Evolutionary conservation across 2,329 filamentous ascomycete species (phyloP).

Genomic region (Pezicula rhizophila): DNA sequence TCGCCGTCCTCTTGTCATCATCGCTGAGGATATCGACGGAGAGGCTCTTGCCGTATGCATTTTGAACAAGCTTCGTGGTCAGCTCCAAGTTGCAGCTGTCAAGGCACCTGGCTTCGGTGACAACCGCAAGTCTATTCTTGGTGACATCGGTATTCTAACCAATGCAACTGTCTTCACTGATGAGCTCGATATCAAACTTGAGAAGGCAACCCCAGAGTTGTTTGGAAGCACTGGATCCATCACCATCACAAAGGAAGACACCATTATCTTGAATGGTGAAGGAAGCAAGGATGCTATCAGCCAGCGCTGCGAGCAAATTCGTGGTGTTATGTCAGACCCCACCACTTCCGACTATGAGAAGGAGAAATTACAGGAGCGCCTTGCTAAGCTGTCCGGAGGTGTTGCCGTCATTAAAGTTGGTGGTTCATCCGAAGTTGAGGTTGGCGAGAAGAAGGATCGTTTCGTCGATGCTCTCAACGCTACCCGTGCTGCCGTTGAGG

Average conservation of each 20-base stretch:
- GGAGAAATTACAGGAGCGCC: constrained; percentile 99
- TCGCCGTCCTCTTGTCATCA: constrained; percentile 93
- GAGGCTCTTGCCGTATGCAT: constrained; percentile 98
- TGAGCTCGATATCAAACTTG: constrained; percentile 97
- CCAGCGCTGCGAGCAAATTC: constrained; percentile 98
- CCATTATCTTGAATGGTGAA: constrained; percentile 95
- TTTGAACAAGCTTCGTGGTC: constrained; percentile 98
- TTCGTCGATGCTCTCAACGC: constrained; percentile 98
- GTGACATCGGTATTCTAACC: constrained; percentile 91
- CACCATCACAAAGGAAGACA: constrained; percentile 99
- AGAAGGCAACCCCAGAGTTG: constrained; percentile 94
- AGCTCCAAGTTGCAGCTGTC: constrained; percentile 96
- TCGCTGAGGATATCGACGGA: constrained; percentile 97
- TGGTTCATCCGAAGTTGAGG: constrained; percentile 95
- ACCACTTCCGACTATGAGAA: constrained; percentile 98
- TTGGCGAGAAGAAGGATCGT: constrained; percentile 99
- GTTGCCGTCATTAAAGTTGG: constrained; percentile 99
- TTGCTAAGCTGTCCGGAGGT: constrained; percentile 97
- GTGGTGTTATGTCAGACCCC: constrained; percentile 89
- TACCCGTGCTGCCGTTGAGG: constrained; percentile 95
- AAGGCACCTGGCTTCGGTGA: constrained; percentile 99
- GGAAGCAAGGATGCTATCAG: constrained; percentile 89
- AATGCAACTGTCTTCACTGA: constrained; percentile 97
- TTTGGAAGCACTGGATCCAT: constrained; percentile 96
- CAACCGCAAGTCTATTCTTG: constrained; percentile 99